Base-by-base conservation (phyloP, 2,329 filamentous ascomycete genomes). In the Trematosphaeria pertusa region DNA sequence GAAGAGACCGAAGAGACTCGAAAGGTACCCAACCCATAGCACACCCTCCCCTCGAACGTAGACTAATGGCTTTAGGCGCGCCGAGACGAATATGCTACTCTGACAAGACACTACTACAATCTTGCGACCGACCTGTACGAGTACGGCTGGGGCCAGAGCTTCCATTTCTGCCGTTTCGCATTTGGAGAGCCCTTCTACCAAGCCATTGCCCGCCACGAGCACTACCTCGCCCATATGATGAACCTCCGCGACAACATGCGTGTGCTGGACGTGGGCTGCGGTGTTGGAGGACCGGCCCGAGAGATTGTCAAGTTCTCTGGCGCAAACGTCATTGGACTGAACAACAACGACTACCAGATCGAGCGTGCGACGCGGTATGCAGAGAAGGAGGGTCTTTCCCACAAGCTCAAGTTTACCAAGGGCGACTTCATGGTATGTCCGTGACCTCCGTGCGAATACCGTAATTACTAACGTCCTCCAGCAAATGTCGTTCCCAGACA, bases 271-370 rank as follows among this genome's bases (percentile, higher is more conserved):
- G 94, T 99, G 49, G 94, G 94, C 52, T 99, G 94, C 67, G 94
- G 94, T 82, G 91, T 97, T 44, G 94, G 94, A 65, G 94, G 94
- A 36, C 94, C 94, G 17, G 94, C 93, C 5, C 85, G 92, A 52
- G 92, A 97, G 79, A 97, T 99, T 65, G 90, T 89, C 76, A 95
- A 95, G 77, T 99, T 99, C 78, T 88, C 90, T 9, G 93, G 89
- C 52, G 88, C 85, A 62, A 91, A 97, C 64, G 83, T 97, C 54
- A 87, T 91, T 18, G 94, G 94, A 33, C 78, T 97, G 72, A 99
- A 97, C 85, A 97, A 97, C 85, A 97, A 97, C 75, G 91, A 97
- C 78, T 99, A 99, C 80, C 94, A 97, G 78, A 96, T 97, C 59
- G 85, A 97, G 71, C 89, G 94, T 58, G 93, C 92, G n/a, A 91